Evolutionary conservation across 1,284 basidiomycete species (phyloP).

Genomic region (Amylostereum areolatum): DNA sequence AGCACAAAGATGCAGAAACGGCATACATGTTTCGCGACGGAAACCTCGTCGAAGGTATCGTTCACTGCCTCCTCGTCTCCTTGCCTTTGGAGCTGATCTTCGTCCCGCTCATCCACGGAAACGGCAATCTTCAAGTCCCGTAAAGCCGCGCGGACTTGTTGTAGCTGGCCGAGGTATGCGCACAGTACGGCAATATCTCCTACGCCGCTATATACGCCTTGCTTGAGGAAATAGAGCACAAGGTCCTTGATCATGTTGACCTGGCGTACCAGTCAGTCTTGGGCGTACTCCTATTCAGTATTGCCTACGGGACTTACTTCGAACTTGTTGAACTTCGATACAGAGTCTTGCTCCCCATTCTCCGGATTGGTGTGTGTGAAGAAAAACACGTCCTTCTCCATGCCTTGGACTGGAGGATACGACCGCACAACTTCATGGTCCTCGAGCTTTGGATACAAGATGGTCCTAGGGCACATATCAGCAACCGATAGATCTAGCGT

Average conservation of each 20-base stretch:
- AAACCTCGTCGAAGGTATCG: constrained; percentile 24
- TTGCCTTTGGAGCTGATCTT: constrained; percentile 45
- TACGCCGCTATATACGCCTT: constrained; percentile 20
- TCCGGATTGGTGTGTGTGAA: constrained; percentile 50
- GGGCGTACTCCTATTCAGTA: too few species aligned
- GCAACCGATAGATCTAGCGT: neutral
- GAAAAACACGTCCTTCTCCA: constrained; percentile 56
- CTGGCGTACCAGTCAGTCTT: constrained; percentile 27
- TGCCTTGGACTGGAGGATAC: constrained; percentile 51
- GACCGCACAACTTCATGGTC: constrained; percentile 46
- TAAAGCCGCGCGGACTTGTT: constrained; percentile 36
- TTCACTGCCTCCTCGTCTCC: constrained; percentile 26
- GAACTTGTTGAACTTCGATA: constrained; percentile 57
- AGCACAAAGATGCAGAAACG: neutral
- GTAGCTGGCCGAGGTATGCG: constrained; percentile 69
- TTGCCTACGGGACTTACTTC: too few species aligned
- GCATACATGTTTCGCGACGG: constrained; percentile 37
- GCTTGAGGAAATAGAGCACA: constrained; percentile 61
- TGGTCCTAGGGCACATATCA: constrained; percentile 31
- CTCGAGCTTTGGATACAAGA: constrained; percentile 50
- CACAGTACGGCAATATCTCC: constrained; percentile 73
- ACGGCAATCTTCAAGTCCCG: constrained; percentile 50
- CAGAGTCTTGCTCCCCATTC: constrained; percentile 48
- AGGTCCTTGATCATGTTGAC: constrained; percentile 66
- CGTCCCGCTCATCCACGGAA: constrained; percentile 65